Percentiles rank a stretch among this genome's conserved stretches.
Evolutionary conservation across 1,284 basidiomycete species (phyloP).

Genomic region (Fomitopsis betulina): DNA sequence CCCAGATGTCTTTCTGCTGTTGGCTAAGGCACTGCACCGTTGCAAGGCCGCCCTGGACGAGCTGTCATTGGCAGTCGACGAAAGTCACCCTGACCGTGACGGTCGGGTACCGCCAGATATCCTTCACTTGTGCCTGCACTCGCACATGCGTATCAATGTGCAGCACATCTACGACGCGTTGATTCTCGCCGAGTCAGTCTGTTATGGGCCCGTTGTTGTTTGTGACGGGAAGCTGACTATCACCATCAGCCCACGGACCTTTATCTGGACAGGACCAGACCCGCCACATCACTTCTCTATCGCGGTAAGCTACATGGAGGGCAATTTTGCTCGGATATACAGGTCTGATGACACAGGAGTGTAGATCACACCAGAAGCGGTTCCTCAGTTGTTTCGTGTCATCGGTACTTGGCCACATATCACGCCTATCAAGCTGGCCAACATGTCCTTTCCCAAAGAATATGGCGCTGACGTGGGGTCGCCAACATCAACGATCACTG

Average conservation of each 20-base stretch:
- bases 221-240: not conserved
- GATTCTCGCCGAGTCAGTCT: conserved; percentile 37
- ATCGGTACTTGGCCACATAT: conserved; percentile 41
- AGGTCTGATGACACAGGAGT: not conserved
- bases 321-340: conserved; percentile 1
- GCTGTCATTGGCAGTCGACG: not conserved
- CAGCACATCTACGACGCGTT: conserved; percentile 37
- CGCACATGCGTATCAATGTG: conserved; percentile 33
- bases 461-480: conserved; percentile 9
- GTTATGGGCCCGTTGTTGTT: not conserved
- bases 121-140: conserved; percentile 38
- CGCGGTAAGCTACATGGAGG: conserved; percentile 35
- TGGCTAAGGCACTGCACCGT: conserved; percentile 22
- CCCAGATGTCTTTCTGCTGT: conserved; percentile 27
- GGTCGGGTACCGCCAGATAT: conserved; percentile 24
- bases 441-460: conserved; percentile 33
- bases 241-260: conserved; percentile 38
- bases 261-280: conserved; percentile 55
- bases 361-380: conserved; percentile 45
- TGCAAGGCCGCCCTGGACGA: conserved; percentile 6
- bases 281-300: conserved; percentile 57
- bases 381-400: conserved; percentile 38
- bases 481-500: conserved; percentile 13
- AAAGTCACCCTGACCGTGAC: not conserved
- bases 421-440: conserved; percentile 42